Evolutionary conservation across 768 basidiomycete genomes (phyloP).

Genomic region (Tulasnella sp.): DNA sequence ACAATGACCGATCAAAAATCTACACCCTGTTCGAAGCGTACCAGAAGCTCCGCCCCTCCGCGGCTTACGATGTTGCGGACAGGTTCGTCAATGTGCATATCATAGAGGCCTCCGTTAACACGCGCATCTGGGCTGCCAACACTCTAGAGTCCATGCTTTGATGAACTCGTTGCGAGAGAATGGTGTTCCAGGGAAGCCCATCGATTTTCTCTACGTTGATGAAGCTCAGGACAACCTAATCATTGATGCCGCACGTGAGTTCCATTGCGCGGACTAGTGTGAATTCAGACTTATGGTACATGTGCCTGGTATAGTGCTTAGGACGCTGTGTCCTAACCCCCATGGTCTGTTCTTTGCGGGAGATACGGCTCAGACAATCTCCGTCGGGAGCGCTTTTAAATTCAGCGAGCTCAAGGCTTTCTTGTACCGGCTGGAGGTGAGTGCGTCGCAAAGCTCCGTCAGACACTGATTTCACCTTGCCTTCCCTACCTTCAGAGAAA

Average conservation of each 20-base stretch:
- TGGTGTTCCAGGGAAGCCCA: background rate
- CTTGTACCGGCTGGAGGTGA: constrained; percentile 7
- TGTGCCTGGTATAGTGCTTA: background rate
- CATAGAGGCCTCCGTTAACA: background rate
- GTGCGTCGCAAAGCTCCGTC: too few relatives aligned
- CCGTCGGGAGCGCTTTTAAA: constrained; percentile 8
- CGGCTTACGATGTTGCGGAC: background rate
- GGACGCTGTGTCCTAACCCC: constrained; percentile 1
- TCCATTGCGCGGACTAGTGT: background rate
- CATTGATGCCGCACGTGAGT: constrained; percentile 37
- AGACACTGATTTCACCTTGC: background rate
- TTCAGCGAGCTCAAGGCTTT: constrained; percentile 13
- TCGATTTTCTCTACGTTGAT: constrained; percentile 63
- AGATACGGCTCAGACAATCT: constrained; percentile 16
- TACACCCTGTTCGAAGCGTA: background rate
- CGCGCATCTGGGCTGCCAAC: background rate
- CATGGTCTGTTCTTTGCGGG: constrained; percentile 27
- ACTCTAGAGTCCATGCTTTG: constrained; percentile 7
- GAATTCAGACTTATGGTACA: background rate
- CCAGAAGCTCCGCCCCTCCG: background rate
- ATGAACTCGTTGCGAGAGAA: background rate
- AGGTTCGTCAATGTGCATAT: background rate
- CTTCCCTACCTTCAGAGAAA: background rate
- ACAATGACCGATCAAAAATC: background rate
- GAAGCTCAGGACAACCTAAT: constrained; percentile 67